Conservation (phyloP, 164 flowering plant genomes). For the Stephania yunnanensis region DNA sequence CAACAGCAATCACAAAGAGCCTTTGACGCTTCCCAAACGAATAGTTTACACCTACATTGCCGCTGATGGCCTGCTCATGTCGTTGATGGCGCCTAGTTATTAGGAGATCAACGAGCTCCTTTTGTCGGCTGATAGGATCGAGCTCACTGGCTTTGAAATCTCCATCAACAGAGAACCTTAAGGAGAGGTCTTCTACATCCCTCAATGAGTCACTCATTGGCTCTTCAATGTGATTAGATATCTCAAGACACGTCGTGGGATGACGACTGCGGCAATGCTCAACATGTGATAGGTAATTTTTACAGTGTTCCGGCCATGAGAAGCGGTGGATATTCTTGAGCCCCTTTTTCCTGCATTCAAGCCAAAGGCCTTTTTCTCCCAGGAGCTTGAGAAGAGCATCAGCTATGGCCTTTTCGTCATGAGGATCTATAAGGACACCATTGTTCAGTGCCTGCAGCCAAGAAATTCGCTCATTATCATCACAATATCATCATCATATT, state of each 20-base stretch:
- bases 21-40: conserved; percentile 58
- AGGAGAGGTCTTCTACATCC: conserved; percentile 70
- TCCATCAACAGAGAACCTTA: conserved; percentile 60
- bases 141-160: conserved; percentile 50
- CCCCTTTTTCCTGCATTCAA: conserved; percentile 60
- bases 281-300: conserved; percentile 62
- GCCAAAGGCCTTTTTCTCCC: conserved; percentile 65
- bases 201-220: conserved; percentile 77
- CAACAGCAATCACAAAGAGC: conserved; percentile 54
- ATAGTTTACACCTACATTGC: conserved; percentile 19
- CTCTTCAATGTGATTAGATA: conserved; percentile 44
- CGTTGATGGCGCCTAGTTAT: conserved; percentile 24
- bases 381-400: conserved; percentile 78
- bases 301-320: conserved; percentile 87
- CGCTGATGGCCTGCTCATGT: conserved; percentile 22
- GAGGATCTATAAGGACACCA: conserved; percentile 71
- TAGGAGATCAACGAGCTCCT: conserved; percentile 51
- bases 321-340: conserved; percentile 63
- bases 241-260: conserved; percentile 48
- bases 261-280: conserved; percentile 63
- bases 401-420: conserved; percentile 58
- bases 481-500: too few relatives aligned
- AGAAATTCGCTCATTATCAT: too few relatives aligned
- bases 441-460: conserved; percentile 50
- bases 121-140: conserved; percentile 41